A percentile compares a stretch with the other conserved stretches of the same genome.
Evolutionary conservation across 1,139 yeast genomes (phyloP).

Genomic region (Blastobotrys illinoisensis): DNA sequence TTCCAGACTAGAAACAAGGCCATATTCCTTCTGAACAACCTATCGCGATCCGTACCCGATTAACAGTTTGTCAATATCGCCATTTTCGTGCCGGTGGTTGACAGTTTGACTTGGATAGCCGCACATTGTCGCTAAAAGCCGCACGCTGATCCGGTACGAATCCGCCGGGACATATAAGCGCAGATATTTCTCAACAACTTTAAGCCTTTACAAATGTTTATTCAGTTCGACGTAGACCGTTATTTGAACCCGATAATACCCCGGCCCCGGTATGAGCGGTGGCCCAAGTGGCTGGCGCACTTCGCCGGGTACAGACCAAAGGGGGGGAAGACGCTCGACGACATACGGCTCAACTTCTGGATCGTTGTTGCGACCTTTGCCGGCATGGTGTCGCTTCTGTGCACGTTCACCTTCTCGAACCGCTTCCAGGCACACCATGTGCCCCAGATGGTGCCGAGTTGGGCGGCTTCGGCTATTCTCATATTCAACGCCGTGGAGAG

Average conservation of each 20-base stretch:
- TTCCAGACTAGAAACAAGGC: too few relatives aligned
- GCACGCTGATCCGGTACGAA: neutral
- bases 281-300: slow-evolving; percentile 18
- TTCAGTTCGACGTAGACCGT: slow-evolving; percentile 18
- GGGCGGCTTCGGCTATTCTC: slow-evolving; percentile 61
- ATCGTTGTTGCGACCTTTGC: slow-evolving; percentile 40
- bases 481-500: slow-evolving; percentile 52
- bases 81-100: neutral
- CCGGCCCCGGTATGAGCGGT: slow-evolving; percentile 19
- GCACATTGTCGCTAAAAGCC: too few relatives aligned
- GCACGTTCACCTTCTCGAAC: slow-evolving; percentile 44
- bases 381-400: slow-evolving; percentile 49
- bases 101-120: too few relatives aligned
- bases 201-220: too few relatives aligned
- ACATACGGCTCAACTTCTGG: slow-evolving; percentile 15
- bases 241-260: slow-evolving; percentile 21
- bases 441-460: slow-evolving; percentile 53
- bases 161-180: neutral
- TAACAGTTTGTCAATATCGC: neutral
- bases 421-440: slow-evolving; percentile 44
- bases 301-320: slow-evolving; percentile 22
- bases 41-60: neutral
- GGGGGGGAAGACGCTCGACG: slow-evolving; percentile 9
- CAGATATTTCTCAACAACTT: neutral
- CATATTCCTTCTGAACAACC: too few relatives aligned